Percentiles rank a stretch among this genome's conserved stretches.
phyloP scores from a whole-genome alignment of 345 rosid genomes.

The Euphorbia peplus region DNA sequence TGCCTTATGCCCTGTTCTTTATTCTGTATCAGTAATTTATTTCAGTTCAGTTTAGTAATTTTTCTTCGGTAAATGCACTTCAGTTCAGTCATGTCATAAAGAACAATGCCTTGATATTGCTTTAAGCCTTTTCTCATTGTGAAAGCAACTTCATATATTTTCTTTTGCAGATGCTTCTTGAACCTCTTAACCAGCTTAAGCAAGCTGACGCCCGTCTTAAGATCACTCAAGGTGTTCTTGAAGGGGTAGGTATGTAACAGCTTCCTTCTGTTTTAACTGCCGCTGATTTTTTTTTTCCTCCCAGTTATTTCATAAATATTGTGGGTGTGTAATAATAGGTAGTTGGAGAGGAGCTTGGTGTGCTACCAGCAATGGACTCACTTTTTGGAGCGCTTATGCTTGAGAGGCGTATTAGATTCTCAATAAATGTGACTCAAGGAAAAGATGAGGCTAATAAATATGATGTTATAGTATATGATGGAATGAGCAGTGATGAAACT shows the following conservation, averaged over 20 bases:
- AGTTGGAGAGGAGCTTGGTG: conserved; percentile 95
- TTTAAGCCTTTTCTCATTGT: too few relatives aligned
- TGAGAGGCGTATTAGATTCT: conserved; percentile 54
- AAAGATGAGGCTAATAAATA: conserved; percentile 42
- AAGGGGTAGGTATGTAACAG: conserved; percentile 90
- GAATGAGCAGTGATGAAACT: conserved; percentile 65
- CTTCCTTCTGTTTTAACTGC: not conserved
- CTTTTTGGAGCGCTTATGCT: conserved; percentile 56
- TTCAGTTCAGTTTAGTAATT: too few relatives aligned
- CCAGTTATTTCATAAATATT: conserved; percentile 11
- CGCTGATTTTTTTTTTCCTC: not conserved
- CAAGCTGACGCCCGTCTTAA: conserved; percentile 73
- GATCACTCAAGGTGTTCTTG: conserved; percentile 81
- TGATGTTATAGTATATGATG: conserved; percentile 64
- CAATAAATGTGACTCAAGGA: conserved; percentile 38
- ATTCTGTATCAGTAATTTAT: too few relatives aligned
- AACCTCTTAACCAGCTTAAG: conserved; percentile 73
- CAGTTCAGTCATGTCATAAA: too few relatives aligned
- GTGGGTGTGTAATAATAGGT: conserved; percentile 52
- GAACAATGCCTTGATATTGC: too few relatives aligned
- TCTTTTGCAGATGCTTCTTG: conserved; percentile 67
- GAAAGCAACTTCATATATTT: not conserved
- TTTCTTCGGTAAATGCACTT: too few relatives aligned
- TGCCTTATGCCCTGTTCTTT: conserved; percentile 4
- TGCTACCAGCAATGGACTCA: conserved; percentile 96